phyloP scores from a whole-genome alignment of 176 grass and related monocot genomes.

The Oryza punctata region DNA sequence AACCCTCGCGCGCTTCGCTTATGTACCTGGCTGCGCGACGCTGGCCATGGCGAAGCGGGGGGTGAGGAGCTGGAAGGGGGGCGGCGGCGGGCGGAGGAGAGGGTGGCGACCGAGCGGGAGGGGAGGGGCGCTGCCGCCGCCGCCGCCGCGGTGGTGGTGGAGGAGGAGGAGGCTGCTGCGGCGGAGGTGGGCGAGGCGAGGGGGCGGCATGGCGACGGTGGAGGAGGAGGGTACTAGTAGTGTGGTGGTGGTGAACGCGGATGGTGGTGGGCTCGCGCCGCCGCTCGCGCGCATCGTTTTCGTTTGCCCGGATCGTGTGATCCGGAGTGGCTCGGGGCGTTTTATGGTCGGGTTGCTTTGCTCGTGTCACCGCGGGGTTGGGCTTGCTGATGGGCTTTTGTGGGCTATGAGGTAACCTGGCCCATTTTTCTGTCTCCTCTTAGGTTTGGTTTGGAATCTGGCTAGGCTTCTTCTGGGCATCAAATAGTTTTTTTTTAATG shows the following conservation, averaged over 20 bases:
- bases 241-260: constrained; percentile 19
- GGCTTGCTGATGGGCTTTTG: background rate
- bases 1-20: background rate
- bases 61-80: background rate
- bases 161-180: constrained; percentile 23
- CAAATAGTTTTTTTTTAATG: too few species aligned
- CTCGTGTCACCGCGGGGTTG: background rate
- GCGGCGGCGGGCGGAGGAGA: background rate
- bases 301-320: constrained; percentile 23
- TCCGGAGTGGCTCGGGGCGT: background rate
- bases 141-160: background rate
- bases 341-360: constrained; percentile 8
- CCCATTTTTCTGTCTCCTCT: background rate
- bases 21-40: constrained; percentile 41
- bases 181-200: constrained; percentile 38
- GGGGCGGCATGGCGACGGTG: constrained; percentile 40
- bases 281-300: constrained; percentile 52
- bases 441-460: background rate
- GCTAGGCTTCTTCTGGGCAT: background rate
- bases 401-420: background rate
- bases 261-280: constrained; percentile 38
- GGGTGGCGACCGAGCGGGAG: constrained; percentile 2
- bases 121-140: background rate
- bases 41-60: constrained; percentile 47
- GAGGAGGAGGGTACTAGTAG: constrained; percentile 6